Base-by-base conservation (phyloP, 2,329 filamentous ascomycete species). In the Exophiala phaeomuriformis region DNA sequence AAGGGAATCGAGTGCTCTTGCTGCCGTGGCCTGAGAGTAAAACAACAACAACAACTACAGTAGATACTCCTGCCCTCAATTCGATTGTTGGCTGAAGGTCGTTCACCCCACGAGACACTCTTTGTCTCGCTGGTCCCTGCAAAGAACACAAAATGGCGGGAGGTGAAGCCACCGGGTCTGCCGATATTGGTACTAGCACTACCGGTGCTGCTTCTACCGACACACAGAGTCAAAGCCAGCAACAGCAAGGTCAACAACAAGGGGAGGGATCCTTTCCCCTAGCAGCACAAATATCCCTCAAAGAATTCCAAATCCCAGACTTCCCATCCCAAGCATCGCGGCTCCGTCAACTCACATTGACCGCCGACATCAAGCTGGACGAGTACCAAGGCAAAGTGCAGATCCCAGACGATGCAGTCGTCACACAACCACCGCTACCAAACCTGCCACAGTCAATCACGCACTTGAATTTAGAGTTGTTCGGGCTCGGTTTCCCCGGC, bases 311-410 rank as follows among this genome's bases (percentile, higher is more conserved):
- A 12, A 63, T 77, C 9, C 74, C 75, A 3, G 63, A 66, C 46
- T 76, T 77, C 58, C 74, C 74, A 1, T 64, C 67, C 0, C 65
- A 71, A 62, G 73, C 74, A 4, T 65, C 64, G n/a, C 64, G 62
- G n/a, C 67, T 76, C 45, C 68, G 68, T 52, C 68, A 72, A 30
- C 64, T 77, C 10, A 77, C 73, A 28, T 63, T 77, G n/a, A 76
- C 74, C 42, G 70, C 69, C 41, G 74, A 75, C 61, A 75, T 77
- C 65, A 72, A 72, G 56, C 68, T 74, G 50, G 69, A 72, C 57
- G 70, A 74, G 37, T 77, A 77, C 64, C 67, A 71, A 49, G 47
- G 55, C 10, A 60, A 71, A 5, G 67, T 77, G 36, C 48, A 61
- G 8, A 45, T 40, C 3, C 50, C 36, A 6, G 2, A 19, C 4